Evolutionary conservation across 1,284 basidiomycete species (phyloP).

Genomic region (Irpex lacteus): DNA sequence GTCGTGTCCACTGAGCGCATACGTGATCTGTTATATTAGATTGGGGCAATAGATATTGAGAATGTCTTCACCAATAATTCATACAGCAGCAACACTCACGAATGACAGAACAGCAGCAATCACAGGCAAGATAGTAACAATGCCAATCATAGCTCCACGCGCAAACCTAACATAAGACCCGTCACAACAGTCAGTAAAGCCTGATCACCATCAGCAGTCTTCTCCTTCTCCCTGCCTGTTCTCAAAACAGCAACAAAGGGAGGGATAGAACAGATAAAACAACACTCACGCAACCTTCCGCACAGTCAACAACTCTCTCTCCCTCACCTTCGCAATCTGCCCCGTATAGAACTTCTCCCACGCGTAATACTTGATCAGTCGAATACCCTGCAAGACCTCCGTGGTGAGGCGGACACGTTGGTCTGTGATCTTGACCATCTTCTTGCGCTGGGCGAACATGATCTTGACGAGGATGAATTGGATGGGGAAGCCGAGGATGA

Average conservation of each 20-base stretch:
- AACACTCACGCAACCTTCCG: constrained; percentile 45
- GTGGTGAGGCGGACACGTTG: constrained; percentile 62
- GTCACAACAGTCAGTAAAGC: background rate
- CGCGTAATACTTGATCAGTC: constrained; percentile 59
- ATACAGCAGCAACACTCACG: constrained; percentile 32
- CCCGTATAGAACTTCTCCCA: constrained; percentile 64
- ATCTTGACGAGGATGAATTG: constrained; percentile 60
- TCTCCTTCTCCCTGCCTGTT: background rate
- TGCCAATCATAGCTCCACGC: constrained; percentile 53
- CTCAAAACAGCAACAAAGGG: background rate
- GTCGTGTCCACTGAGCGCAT: constrained; percentile 60
- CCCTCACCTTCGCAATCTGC: constrained; percentile 49
- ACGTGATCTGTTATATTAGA: constrained; percentile 52
- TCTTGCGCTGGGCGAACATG: constrained; percentile 63
- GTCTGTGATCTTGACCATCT: constrained; percentile 74
- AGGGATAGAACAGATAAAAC: background rate
- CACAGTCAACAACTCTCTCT: constrained; percentile 51
- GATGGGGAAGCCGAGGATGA: constrained; percentile 59
- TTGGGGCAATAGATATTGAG: too few species aligned
- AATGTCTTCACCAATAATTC: background rate
- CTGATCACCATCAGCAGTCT: too few species aligned
- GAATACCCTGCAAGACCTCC: constrained; percentile 64
- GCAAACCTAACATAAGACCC: constrained; percentile 36
- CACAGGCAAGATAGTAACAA: constrained; percentile 62
- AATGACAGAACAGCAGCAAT: constrained; percentile 74